Evolutionary conservation across 768 basidiomycete species (phyloP).

Genomic region (Phaffia australis): DNA sequence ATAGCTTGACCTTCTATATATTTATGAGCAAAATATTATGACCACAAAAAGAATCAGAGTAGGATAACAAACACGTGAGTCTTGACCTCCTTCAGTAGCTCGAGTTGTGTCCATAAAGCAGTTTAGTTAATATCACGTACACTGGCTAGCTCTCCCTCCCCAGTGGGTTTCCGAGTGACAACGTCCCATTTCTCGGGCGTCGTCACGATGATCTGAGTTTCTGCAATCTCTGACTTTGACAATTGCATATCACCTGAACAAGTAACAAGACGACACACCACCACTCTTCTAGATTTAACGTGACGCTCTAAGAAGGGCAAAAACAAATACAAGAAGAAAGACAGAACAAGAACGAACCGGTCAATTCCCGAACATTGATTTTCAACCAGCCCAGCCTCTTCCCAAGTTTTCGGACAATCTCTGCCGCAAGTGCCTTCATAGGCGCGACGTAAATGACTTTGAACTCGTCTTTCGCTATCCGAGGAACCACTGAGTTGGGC

Average conservation of each 20-base stretch:
- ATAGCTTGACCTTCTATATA: slow-evolving; percentile 68
- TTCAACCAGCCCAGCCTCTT: slow-evolving; percentile 80
- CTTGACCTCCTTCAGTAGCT: not conserved
- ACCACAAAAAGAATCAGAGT: not conserved
- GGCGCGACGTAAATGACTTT: slow-evolving; percentile 99
- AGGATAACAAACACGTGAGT: slow-evolving; percentile 3
- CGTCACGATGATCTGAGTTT: slow-evolving; percentile 95
- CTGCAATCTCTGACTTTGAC: slow-evolving; percentile 81
- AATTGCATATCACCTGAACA: slow-evolving; percentile 81
- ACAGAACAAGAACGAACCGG: slow-evolving; percentile 46
- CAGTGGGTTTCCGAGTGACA: slow-evolving; percentile 90
- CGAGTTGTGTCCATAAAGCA: not conserved
- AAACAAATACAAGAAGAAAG: not conserved
- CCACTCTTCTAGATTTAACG: not conserved
- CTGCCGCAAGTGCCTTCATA: slow-evolving; percentile 94
- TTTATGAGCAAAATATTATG: not conserved
- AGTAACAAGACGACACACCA: not conserved
- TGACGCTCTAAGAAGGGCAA: not conserved
- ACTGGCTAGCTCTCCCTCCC: slow-evolving; percentile 90
- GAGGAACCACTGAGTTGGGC: slow-evolving; percentile 35
- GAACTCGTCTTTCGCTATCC: slow-evolving; percentile 62
- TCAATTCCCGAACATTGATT: slow-evolving; percentile 78
- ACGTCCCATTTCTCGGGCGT: slow-evolving; percentile 99
- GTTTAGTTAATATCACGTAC: slow-evolving; percentile 42
- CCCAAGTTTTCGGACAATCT: slow-evolving; percentile 85